phyloP scores from a whole-genome alignment of 805 yeast genomes.

The Nakazawaea laoshanensis region DNA sequence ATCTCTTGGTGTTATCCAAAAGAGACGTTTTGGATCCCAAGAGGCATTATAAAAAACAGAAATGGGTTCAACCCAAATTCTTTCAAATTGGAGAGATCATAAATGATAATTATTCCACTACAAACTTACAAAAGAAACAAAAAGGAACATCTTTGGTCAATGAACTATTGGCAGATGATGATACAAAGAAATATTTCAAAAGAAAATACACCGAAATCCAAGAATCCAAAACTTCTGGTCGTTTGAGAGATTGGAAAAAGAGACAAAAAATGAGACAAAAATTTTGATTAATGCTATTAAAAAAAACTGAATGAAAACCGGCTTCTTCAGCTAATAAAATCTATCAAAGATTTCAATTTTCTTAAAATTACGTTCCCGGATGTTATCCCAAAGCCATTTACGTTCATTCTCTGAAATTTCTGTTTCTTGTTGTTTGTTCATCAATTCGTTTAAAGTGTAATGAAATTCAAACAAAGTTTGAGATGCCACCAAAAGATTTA shows the following conservation, averaged over 20 bases:
- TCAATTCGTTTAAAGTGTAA: constrained; percentile 24
- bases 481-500: constrained; percentile 47
- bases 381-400: constrained; percentile 38
- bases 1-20: constrained; percentile 69
- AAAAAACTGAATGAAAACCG: neutral
- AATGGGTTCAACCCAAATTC: constrained; percentile 66
- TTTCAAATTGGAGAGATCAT: constrained; percentile 87
- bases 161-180: constrained; percentile 69
- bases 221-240: constrained; percentile 50
- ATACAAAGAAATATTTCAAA: constrained; percentile 70
- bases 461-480: constrained; percentile 45
- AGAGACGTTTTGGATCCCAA: constrained; percentile 92
- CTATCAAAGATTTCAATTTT: constrained; percentile 27
- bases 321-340: constrained; percentile 2
- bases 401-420: constrained; percentile 13
- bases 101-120: constrained; percentile 63
- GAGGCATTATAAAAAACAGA: constrained; percentile 85
- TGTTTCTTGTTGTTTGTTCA: constrained; percentile 16
- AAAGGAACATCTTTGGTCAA: constrained; percentile 76
- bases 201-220: constrained; percentile 80
- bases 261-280: constrained; percentile 51
- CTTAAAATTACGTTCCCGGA: constrained; percentile 40
- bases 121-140: constrained; percentile 60
- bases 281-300: constrained; percentile 17
- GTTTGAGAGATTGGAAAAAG: constrained; percentile 58